phyloP scores from a whole-genome alignment of 2,329 filamentous ascomycete species.

The Coniella vitis region DNA sequence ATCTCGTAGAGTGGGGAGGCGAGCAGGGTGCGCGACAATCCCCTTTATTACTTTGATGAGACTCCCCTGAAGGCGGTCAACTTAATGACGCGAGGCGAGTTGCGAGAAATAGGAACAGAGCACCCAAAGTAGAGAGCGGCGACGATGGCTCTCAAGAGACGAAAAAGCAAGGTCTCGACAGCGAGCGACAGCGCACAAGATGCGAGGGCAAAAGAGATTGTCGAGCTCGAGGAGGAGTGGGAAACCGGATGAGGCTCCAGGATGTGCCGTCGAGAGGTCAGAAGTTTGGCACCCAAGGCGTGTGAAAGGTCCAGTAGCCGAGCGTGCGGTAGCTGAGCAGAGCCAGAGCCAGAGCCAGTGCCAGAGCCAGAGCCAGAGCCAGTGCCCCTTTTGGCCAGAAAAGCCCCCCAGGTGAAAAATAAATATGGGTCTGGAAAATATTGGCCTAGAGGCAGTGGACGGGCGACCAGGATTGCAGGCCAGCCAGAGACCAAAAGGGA shows the following conservation, averaged over 20 bases:
- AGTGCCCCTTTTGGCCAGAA: constrained; percentile 6
- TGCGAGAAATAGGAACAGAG: background rate
- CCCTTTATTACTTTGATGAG: constrained; percentile 17
- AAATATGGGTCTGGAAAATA: constrained; percentile 17
- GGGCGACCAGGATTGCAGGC: constrained; percentile 2
- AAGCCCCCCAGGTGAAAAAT: constrained; percentile 3
- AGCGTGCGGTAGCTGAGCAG: background rate
- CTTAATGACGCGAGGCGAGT: constrained; percentile 11
- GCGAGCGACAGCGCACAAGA: background rate
- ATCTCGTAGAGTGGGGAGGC: constrained; percentile 16
- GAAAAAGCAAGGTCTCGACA: too few species aligned
- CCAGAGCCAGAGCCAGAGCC: background rate
- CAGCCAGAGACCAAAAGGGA: background rate
- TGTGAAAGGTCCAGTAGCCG: background rate
- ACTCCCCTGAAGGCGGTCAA: constrained; percentile 16
- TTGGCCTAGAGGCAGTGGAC: constrained; percentile 4
- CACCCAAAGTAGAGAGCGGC: background rate
- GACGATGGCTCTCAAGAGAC: background rate
- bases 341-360: background rate
- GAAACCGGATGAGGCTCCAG: background rate
- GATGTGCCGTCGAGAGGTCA: constrained; percentile 1
- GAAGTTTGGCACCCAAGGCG: background rate
- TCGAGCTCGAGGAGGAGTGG: background rate
- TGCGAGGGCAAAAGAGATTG: background rate
- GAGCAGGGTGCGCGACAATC: constrained; percentile 13